These are phyloP conservation scores for Golubevia sp. DNA, from an alignment of 1,284 basidiomycete genomes.

Conservation along the genomic window DNA sequence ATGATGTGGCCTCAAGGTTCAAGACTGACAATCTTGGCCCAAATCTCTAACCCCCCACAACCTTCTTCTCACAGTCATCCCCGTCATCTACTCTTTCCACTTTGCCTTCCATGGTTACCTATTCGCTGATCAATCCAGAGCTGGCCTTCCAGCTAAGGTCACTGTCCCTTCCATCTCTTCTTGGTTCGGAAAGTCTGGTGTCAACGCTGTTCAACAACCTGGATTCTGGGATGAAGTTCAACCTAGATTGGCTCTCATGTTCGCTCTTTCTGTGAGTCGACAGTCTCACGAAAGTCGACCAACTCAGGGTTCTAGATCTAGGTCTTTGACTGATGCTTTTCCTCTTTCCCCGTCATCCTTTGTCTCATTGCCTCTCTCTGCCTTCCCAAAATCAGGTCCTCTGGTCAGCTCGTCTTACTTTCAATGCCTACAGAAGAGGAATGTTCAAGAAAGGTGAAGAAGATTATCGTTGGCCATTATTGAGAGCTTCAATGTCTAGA, in stretches of 20 bases:
- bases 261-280: constrained; percentile 11
- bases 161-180: too few relatives aligned
- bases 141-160: background rate
- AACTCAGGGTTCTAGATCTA: too few relatives aligned
- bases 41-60: too few relatives aligned
- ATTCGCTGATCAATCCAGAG: background rate
- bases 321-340: background rate
- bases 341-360: background rate
- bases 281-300: too few relatives aligned
- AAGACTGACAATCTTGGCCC: too few relatives aligned
- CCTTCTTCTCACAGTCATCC: constrained; percentile 23
- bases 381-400: constrained; percentile 12
- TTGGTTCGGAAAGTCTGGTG: too few relatives aligned
- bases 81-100: constrained; percentile 45
- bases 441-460: constrained; percentile 53
- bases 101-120: constrained; percentile 41
- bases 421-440: constrained; percentile 43
- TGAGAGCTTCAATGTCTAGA: constrained; percentile 30
- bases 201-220: background rate
- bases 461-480: constrained; percentile 51
- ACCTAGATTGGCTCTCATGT: constrained; percentile 44
- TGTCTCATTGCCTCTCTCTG: background rate
- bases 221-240: constrained; percentile 28
- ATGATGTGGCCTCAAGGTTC: too few relatives aligned
- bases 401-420: constrained; percentile 41